Evolutionary conservation across 108 stramenopile species (phyloP).

Genomic region (Conticribra guillardii): DNA sequence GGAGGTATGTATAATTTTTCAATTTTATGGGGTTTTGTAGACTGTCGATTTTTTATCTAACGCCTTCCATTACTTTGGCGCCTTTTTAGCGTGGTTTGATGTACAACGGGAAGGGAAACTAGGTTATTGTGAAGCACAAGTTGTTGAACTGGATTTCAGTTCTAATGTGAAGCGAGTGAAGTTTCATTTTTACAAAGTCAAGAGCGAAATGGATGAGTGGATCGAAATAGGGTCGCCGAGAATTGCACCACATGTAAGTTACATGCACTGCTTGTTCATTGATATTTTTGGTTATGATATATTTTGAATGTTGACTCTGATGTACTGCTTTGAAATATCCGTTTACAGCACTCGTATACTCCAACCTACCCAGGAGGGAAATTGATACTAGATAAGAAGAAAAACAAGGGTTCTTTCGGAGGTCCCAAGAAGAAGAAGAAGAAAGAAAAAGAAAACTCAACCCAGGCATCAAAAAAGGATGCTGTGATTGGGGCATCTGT

Average conservation of each 20-base stretch:
- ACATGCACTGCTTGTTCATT: too few relatives aligned
- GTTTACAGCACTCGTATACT: slow-evolving; percentile 40
- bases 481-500: background rate
- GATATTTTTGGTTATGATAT: slow-evolving; percentile 1
- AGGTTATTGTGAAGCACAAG: slow-evolving; percentile 60
- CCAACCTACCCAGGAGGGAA: slow-evolving; percentile 34
- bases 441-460: slow-evolving; percentile 8
- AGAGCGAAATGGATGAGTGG: slow-evolving; percentile 70
- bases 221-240: slow-evolving; percentile 68
- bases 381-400: background rate
- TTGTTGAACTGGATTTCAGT: slow-evolving; percentile 66
- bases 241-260: slow-evolving; percentile 63
- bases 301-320: background rate
- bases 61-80: background rate
- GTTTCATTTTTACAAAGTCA: slow-evolving; percentile 68
- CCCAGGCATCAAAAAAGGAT: background rate
- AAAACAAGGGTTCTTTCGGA: slow-evolving; percentile 2
- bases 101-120: slow-evolving; percentile 69
- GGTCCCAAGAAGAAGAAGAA: slow-evolving; percentile 28
- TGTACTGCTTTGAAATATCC: background rate
- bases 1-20: slow-evolving; percentile 29
- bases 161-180: slow-evolving; percentile 62
- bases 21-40: background rate
- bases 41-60: slow-evolving; percentile 7
- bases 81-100: slow-evolving; percentile 71